Base-by-base conservation (phyloP, 176 grass and related monocot species). In the Juncus effusus region DNA sequence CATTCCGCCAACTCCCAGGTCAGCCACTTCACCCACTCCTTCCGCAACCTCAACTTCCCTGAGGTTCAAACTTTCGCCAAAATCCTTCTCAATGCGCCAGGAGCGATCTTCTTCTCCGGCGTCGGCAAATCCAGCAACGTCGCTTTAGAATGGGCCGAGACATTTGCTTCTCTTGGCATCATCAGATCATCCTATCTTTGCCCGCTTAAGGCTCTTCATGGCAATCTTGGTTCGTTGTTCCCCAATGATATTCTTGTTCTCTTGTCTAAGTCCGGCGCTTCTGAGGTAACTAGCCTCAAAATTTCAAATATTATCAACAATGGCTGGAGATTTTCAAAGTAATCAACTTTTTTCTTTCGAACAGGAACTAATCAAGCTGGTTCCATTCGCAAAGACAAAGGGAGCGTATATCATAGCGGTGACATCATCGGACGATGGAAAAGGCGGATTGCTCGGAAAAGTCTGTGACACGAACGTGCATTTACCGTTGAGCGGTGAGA, bases 111-210 rank as follows among this genome's bases (percentile, higher is more conserved):
- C 83, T 99, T 99, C 83, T 84, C 94, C 38, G 88, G 94, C 14
- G 79, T 99, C 2, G 94, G 88, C 7, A 99, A 99, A 79, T 99
- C 94, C 7, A 88, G 88, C 12, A 84, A 86, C 64, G 94, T 99
- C 10, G 88, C 88, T 3, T 69, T 62, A 15, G 93, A 99, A 81
- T 80, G 89, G 40, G 77, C 89, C 44, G 88, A 99, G 81, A 99
- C 83, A 66, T 65, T 99, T 0, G 89, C 95, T 40, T 94, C 95
- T 50, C 66, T 99, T 6, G 95, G 95, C 4, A 77, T 94, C 75
- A 51, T 81, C 16, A 85, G 94, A 14, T 77, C 89, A 1, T 75
- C 85, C 1, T 99, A 93, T 83, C 79, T 93, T 0, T 52, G 85
- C 37, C 94, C 94, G 40, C 78, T 90, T 40, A 88, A 99, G 76